Evolutionary conservation across 257 asterid genomes (phyloP).

Genomic region (Solanum dulcamara): DNA sequence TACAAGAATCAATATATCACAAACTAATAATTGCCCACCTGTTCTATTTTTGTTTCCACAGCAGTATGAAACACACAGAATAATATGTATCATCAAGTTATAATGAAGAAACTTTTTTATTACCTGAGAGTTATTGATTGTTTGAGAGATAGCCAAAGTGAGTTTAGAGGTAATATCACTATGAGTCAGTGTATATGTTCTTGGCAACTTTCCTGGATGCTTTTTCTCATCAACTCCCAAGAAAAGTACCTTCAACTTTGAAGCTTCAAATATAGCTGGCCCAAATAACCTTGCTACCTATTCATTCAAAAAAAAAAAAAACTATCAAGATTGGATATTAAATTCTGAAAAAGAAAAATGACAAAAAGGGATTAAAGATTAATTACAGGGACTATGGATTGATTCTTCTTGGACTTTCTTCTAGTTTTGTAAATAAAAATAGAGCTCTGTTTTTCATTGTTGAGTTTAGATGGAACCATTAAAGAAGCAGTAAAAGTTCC

Average conservation of each 20-base stretch:
- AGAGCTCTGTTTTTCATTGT: constrained; percentile 17
- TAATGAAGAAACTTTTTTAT: not conserved
- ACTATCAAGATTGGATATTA: not conserved
- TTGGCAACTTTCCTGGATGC: constrained; percentile 59
- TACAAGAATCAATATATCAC: not conserved
- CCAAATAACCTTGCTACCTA: constrained; percentile 89
- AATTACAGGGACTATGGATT: constrained; percentile 45
- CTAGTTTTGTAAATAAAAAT: constrained; percentile 24
- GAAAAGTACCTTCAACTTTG: constrained; percentile 57
- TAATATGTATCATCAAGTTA: not conserved
- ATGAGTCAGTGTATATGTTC: constrained; percentile 70
- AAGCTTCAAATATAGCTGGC: constrained; percentile 73
- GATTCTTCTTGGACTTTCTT: constrained; percentile 27
- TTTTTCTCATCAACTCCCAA: constrained; percentile 50
- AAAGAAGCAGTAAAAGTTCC: constrained; percentile 37
- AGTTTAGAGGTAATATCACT: constrained; percentile 61
- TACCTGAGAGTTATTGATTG: constrained; percentile 60
- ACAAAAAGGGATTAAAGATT: not conserved
- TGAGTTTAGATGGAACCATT: constrained; percentile 36
- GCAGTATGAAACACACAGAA: not conserved
- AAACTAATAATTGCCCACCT: not conserved
- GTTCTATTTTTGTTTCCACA: not conserved
- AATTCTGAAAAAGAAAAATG: not conserved
- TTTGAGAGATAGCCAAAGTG: constrained; percentile 65
- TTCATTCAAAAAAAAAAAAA: not conserved